These are phyloP conservation scores for Paspalum notatum DNA, from an alignment of 176 grass and related monocot genomes.

Conservation along the genomic window DNA sequence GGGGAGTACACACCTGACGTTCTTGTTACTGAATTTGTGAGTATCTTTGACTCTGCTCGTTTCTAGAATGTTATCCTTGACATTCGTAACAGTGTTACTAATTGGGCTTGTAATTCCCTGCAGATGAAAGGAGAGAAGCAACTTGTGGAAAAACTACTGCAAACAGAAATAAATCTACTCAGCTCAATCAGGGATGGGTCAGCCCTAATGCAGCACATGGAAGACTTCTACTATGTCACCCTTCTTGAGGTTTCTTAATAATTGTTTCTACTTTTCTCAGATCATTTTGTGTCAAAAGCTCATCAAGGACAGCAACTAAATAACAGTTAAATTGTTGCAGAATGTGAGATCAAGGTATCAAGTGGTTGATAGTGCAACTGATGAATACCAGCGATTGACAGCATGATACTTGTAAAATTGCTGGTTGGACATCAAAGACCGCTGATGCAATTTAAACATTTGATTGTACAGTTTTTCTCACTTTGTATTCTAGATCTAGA, in stretches of 20 bases:
- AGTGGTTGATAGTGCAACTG: constrained; percentile 35
- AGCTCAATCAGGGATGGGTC: constrained; percentile 90
- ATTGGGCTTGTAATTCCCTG: constrained; percentile 36
- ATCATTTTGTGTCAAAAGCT: constrained; percentile 33
- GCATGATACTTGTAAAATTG: constrained; percentile 18
- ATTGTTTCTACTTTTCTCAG: constrained; percentile 17
- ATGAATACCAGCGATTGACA: constrained; percentile 39
- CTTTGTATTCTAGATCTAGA: not conserved
- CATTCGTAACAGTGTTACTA: constrained; percentile 29
- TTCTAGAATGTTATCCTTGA: constrained; percentile 21
- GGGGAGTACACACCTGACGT: constrained; percentile 88
- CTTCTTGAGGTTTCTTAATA: constrained; percentile 81
- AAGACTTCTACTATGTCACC: constrained; percentile 97
- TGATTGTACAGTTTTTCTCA: constrained; percentile 1
- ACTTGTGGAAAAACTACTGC: constrained; percentile 86
- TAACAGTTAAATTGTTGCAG: constrained; percentile 50
- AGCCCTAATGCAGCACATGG: constrained; percentile 99
- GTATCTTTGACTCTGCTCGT: constrained; percentile 34
- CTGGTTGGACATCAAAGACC: not conserved
- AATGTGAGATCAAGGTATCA: constrained; percentile 73
- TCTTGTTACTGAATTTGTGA: constrained; percentile 95
- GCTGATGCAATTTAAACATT: not conserved
- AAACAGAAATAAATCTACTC: constrained; percentile 96
- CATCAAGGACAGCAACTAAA: constrained; percentile 14
- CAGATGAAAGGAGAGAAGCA: constrained; percentile 97